Evolutionary conservation across 2,329 filamentous ascomycete species (phyloP), one percentile per base, ranked within the genome.

Genomic region (Parastagonospora nodorum): DNA sequence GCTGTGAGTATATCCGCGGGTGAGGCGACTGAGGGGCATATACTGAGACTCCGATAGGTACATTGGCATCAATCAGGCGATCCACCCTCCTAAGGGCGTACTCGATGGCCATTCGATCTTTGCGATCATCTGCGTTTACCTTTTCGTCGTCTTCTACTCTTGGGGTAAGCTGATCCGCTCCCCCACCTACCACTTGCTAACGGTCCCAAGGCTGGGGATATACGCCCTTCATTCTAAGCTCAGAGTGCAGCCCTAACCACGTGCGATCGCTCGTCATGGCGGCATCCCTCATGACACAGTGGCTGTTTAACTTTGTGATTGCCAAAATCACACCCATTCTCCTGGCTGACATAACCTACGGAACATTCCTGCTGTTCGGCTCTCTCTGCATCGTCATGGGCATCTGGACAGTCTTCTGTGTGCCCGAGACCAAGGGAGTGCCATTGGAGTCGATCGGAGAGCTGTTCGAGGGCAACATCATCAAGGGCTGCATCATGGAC

Each of bases 81-180:
- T 74, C 14, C 65, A 75, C 49, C 71, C 72, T 16, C 63, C 62
- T 0, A 63, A 58, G 1, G 70, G 69, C 7, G 61, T 60, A 27
- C 68, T 74, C n/a, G 68, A 66, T 35, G 72, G 72, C 41, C 68
- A 66, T 37, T 66, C 66, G 50, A 74, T 73, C 40, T 77, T 82
- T 42, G 75, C 77, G 8, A 80, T 82, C 66, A 74, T 82, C 44
- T 82, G 80, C 64, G 77, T 82, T 5, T 81, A 81, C 53, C 66
- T 78, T 6, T 78, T 77, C 45, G 77, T 78, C 7, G 74, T 78
- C 8, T 78, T 78, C 59, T 78, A 77, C 64, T 74, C 69, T 2
- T 77, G 78, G 45, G 76, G 64, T 67, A 64, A 50, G 62, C 50
- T 2, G 24, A 8, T 15, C 15, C n/a, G 10, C n/a, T 10, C 11